Base-by-base conservation (phyloP, 768 basidiomycete species). In the Lactifluus rugatus region DNA sequence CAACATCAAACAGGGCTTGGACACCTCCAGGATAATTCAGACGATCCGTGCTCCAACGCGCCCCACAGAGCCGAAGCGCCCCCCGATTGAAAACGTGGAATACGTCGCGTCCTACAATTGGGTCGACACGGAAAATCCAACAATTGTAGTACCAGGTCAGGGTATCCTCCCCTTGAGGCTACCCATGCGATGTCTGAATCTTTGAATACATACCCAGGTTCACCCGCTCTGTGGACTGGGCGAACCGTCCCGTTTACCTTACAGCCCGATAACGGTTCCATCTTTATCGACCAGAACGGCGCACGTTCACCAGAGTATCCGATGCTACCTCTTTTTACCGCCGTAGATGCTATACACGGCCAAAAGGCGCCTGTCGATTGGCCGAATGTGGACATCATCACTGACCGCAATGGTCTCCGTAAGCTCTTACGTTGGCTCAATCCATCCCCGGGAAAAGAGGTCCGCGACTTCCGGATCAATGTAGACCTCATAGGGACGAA, bases 401-500 rank as follows among this genome's bases (percentile, higher is more conserved):
- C 84, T 0, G 85, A 87, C 64, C 76, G 87, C 28, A 88, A 87
- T 64, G 74, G 73, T 25, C 70, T 88, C 17, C 76, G 85, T 25
- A 86, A 85, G 67, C 70, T 89, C 41, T 65, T 82, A 21, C 74
- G 81, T 25, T 85, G 81, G 82, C 73, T 78, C n/a, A 55, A 17
- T 21, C 58, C 58, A 0, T 51, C 58, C 0, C 14, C 34, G 23
- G 67, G 65, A 17, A 72, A 70, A 25, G 70, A 69, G 10, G 60
- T 65, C n/a, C 66, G 70, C 13, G 77, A 80, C 54, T 91, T 89
- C 65, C 73, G 88, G 19, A 85, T 91, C 61, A 86, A 91, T 56
- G 60, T 82, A 3, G 81, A 89, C 66, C 72, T 87, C 17, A 77
- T 74, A 0, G 85, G 86, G 0, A 64, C 64, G 17, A 73, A 72